A percentile compares a stretch with the other conserved stretches of the same genome.
Conservation (phyloP, 2,329 filamentous ascomycete genomes). For the Pyrenophora seminiperda region DNA sequence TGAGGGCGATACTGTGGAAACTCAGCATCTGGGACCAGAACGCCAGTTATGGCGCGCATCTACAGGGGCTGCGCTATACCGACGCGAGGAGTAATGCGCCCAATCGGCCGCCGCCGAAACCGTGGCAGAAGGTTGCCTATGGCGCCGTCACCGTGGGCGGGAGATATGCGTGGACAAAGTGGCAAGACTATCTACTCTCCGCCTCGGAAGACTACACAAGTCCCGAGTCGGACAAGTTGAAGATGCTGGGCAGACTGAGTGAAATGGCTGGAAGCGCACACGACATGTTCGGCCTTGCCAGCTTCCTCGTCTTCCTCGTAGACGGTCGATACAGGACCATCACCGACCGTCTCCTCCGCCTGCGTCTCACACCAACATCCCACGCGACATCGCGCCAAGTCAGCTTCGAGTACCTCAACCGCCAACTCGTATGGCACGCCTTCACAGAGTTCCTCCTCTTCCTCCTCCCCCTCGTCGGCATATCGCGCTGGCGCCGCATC, state of each 20-base stretch:
- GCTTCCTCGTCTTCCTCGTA: constrained; percentile 87
- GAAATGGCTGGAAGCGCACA: constrained; percentile 73
- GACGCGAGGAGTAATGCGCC: constrained; percentile 69
- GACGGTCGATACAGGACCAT: constrained; percentile 92
- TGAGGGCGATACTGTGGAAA: constrained; percentile 87
- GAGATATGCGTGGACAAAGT: constrained; percentile 87
- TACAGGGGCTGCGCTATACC: constrained; percentile 89
- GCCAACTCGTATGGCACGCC: constrained; percentile 98
- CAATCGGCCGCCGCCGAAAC: constrained; percentile 70
- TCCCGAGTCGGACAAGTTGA: constrained; percentile 56
- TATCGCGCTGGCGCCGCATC: constrained; percentile 90
- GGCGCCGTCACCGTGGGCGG: constrained; percentile 86
- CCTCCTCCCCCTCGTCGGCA: constrained; percentile 92
- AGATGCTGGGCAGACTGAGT: constrained; percentile 70
- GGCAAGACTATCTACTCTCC: constrained; percentile 83
- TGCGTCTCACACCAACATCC: constrained; percentile 83
- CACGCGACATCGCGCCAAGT: constrained; percentile 87
- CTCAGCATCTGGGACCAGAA: constrained; percentile 96
- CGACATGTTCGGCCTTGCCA: constrained; percentile 78
- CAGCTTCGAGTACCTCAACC: constrained; percentile 95
- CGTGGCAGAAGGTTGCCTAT: constrained; percentile 81
- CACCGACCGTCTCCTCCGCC: constrained; percentile 79
- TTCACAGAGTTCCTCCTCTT: constrained; percentile 99
- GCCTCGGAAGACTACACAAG: constrained; percentile 74
- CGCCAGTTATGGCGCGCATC: constrained; percentile 87